phyloP scores from a whole-genome alignment of 805 yeast species.

The Brettanomyces sp. region DNA sequence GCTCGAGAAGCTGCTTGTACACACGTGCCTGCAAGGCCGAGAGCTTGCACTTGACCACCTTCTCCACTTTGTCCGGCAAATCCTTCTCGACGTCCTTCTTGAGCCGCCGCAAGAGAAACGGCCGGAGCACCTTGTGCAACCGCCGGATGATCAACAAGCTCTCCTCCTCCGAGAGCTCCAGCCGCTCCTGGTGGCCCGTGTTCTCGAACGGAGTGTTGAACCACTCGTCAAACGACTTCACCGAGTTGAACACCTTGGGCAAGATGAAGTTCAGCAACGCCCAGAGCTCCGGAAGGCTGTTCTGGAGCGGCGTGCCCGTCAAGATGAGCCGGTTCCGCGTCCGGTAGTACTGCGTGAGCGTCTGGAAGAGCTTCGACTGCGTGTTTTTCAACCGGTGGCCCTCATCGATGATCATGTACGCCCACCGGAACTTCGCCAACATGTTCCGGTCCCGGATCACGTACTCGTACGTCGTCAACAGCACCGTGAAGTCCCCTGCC shows the following conservation, averaged over 20 bases:
- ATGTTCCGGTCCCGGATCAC: slow-evolving; percentile 70
- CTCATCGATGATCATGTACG: slow-evolving; percentile 85
- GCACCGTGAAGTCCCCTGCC: slow-evolving; percentile 62
- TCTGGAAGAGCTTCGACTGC: slow-evolving; percentile 60
- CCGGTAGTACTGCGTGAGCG: slow-evolving; percentile 62
- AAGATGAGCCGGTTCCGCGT: slow-evolving; percentile 71
- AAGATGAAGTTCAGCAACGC: slow-evolving; percentile 73
- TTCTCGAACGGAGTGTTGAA: slow-evolving; percentile 83
- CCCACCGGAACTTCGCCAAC: slow-evolving; percentile 61
- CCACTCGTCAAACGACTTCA: slow-evolving; percentile 83
- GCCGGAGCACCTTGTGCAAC: slow-evolving; percentile 79
- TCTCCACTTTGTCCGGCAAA: slow-evolving; percentile 76
- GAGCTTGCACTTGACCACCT: slow-evolving; percentile 69
- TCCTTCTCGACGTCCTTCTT: slow-evolving; percentile 84
- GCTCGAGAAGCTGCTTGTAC: slow-evolving; percentile 72
- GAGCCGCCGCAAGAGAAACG: slow-evolving; percentile 73
- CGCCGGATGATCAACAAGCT: slow-evolving; percentile 72
- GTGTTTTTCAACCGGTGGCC: slow-evolving; percentile 86
- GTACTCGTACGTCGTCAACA: slow-evolving; percentile 76
- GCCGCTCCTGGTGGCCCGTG: slow-evolving; percentile 72
- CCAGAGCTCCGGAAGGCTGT: slow-evolving; percentile 80
- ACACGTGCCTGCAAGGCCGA: slow-evolving; percentile 62
- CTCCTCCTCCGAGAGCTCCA: slow-evolving; percentile 81
- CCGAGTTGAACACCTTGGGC: slow-evolving; percentile 80
- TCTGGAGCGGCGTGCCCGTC: slow-evolving; percentile 84